Base-by-base conservation (phyloP, 305 asterid species). In the Solanum hybrid region DNA sequence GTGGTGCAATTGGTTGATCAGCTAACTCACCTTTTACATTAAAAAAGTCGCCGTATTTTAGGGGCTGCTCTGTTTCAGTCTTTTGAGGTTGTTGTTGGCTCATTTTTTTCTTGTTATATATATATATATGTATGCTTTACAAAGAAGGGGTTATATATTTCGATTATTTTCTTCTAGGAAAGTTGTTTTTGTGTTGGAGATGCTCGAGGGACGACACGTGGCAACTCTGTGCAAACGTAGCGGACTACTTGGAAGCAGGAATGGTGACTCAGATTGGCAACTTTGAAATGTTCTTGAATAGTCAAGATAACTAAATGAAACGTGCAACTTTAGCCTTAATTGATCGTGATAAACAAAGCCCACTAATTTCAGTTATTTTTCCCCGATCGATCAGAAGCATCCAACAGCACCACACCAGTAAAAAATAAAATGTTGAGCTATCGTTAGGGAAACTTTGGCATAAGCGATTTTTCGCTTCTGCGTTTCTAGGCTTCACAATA, bases 31-130 rank as follows among this genome's bases (percentile, higher is more conserved):
- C 98, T 14, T 90, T 84, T 86, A 95, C 95, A 6, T 90, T 10
- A 71, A 95, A 95, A 2, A 94, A 91, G 79, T 95, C 95, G 7
- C 95, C 96, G 80, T 93, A 95, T 76, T 85, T 92, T 56, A 95
- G 89, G 45, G 95, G 80, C 75, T 92, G 92, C 36, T 90, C 87
- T 26, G 89, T 93, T 38, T 80, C 66, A 11, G 84, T 11, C 40
- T 19, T 87, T 35, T 81, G 89, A 11, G 11, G 29, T 45, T 82
- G 87, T 6, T 3, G 7, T 45, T 82, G 40, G 34, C 96, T 94
- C 97, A 94, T 95, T 11, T 26, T 80, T 6, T 69, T 10, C 0
- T 37, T 22, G 56, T 35, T 9, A 9, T 8, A 14, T 24, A 19
- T 10, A 15, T 76, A 7, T 31, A 5, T 45, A 45, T 14, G 4